A percentile compares a stretch with the other conserved stretches of the same genome.
Conservation (phyloP, 768 basidiomycete genomes). For the Nevesoporus exiguus region DNA sequence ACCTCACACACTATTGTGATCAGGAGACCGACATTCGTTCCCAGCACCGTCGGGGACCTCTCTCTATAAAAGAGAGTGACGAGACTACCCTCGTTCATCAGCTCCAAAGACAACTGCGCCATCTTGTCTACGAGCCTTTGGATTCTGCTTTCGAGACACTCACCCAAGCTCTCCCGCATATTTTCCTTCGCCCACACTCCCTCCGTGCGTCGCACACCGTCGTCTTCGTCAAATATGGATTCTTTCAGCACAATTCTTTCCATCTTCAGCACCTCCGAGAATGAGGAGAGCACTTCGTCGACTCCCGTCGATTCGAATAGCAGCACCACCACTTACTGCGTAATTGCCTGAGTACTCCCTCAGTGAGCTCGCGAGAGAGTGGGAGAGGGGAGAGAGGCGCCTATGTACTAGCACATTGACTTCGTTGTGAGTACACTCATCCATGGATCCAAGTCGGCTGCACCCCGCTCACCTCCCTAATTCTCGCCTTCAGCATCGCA, state of each 20-base stretch:
- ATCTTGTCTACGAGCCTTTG: conserved; percentile 1
- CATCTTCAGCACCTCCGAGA: conserved; percentile 8
- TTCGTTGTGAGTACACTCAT: conserved; percentile 21
- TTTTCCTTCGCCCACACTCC: background rate
- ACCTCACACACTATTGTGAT: background rate
- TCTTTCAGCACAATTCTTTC: conserved; percentile 17
- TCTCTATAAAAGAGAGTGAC: conserved; percentile 17
- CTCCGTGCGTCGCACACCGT: background rate
- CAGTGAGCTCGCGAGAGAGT: background rate
- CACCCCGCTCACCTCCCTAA: conserved; percentile 6
- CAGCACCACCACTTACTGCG: conserved; percentile 8
- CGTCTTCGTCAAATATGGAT: conserved; percentile 18
- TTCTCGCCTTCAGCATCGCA: conserved; percentile 6
- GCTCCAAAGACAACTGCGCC: conserved; percentile 3
- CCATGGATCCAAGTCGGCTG: background rate
- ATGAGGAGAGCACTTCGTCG: conserved; percentile 8
- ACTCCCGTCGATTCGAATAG: conserved; percentile 14
- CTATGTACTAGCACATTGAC: background rate
- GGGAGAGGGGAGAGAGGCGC: background rate
- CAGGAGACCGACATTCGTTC: background rate
- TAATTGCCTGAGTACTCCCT: conserved; percentile 17
- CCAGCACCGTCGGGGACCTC: background rate
- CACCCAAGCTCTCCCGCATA: background rate
- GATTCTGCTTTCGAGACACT: background rate
- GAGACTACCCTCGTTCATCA: background rate